A percentile compares a stretch with the other conserved stretches of the same genome.
Evolutionary conservation across 1,284 basidiomycete species (phyloP).

Genomic region (Sparassis latifolia): DNA sequence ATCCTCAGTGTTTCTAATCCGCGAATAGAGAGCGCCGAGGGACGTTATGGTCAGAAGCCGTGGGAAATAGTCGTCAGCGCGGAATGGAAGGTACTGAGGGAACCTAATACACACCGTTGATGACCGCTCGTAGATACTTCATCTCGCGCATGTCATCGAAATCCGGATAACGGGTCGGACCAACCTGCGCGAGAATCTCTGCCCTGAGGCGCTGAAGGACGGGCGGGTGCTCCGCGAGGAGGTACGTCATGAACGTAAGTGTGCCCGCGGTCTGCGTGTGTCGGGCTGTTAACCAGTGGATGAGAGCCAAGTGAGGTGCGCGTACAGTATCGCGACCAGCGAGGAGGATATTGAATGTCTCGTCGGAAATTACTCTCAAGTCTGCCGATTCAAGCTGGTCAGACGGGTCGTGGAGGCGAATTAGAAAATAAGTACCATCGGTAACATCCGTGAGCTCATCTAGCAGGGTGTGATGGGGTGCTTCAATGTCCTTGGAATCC

Average conservation of each 20-base stretch:
- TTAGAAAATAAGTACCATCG: background rate
- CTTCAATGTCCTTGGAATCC: background rate
- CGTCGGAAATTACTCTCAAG: constrained; percentile 24
- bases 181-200: constrained; percentile 30
- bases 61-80: background rate
- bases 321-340: constrained; percentile 32
- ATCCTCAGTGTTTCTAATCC: constrained; percentile 16
- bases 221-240: constrained; percentile 30
- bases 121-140: constrained; percentile 27
- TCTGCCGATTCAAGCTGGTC: background rate
- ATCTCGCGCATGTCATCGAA: constrained; percentile 30
- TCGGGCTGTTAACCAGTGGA: background rate
- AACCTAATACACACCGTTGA: constrained; percentile 7
- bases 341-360: constrained; percentile 30
- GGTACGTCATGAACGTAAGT: constrained; percentile 32
- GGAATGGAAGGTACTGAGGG: background rate
- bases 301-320: background rate
- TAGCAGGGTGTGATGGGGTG: constrained; percentile 24
- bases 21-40: no score
- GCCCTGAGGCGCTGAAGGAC: constrained; percentile 27
- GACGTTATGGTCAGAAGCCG: background rate
- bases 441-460: constrained; percentile 28
- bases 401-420: background rate
- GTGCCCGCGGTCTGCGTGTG: constrained; percentile 23
- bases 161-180: constrained; percentile 24